Evolutionary conservation across 805 yeast species (phyloP), one percentile per base, ranked within the genome.

Genomic region (Saccharomycopsis lassenensis): DNA sequence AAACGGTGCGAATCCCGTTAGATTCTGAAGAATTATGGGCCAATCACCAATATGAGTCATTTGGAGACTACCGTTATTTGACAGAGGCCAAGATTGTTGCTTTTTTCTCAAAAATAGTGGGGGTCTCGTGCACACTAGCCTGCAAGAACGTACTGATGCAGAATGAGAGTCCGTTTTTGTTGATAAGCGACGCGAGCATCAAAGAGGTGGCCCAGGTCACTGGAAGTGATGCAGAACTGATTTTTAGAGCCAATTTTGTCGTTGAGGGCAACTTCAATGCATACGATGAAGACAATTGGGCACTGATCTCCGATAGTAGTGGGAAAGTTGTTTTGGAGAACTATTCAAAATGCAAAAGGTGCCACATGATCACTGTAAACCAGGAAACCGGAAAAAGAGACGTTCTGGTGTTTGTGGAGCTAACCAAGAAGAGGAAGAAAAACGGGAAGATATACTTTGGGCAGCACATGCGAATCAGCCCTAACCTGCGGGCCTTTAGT

Each of bases 321-420:
- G 41, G 10, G 40, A 39, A n/a, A 31, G 31, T 12, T 34, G 35
- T 10, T 14, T 33, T 52, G 35, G 30, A 36, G 37, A 46, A 48
- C 40, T 16, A 61, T 47, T 33, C 51, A 41, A 30, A 48, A 21
- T 65, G 71, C 40, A 54, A 59, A 16, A 46, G 71, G 26, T 65
- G 71, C 42, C 61, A 59, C 34, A 63, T 65, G 69, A 56, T 65
- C n/a, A 58, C 66, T 2, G 57, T 63, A 8, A 57, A 62, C 16
- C 46, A 46, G 10, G 49, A 48, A 5, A 49, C 56, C n/a, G 70
- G 69, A 1, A 40, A 43, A 14, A 37, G 51, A 18, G 59, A 60
- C 40, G 37, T 52, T 4, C 44, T 45, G 7, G 57, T 65, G 8
- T 62, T 54, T 37, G 47, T 52, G 34, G 52, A 53, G 18, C 45